A percentile compares a stretch with the other conserved stretches of the same genome.
phyloP scores from a whole-genome alignment of 2,329 filamentous ascomycete species.

The Penicillium sp. region DNA sequence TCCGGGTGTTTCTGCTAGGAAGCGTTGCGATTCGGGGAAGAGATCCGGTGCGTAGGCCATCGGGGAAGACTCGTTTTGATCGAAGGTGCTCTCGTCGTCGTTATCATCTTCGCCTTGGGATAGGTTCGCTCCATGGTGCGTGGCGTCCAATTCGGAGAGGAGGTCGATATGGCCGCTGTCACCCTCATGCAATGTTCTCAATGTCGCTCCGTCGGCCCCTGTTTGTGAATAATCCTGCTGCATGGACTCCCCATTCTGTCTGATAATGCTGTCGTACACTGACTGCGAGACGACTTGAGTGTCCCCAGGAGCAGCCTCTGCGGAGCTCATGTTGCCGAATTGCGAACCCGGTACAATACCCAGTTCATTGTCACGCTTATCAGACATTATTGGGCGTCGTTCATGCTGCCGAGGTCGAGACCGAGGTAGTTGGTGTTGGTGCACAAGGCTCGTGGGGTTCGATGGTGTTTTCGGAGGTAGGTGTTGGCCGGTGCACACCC shows the following conservation, averaged over 20 bases:
- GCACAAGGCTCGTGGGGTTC: slow-evolving; percentile 7
- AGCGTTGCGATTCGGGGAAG: slow-evolving; percentile 48
- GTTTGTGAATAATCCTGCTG: slow-evolving; percentile 21
- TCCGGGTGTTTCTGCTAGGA: slow-evolving; percentile 42
- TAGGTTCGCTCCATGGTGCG: slow-evolving; percentile 18
- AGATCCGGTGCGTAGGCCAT: slow-evolving; percentile 36
- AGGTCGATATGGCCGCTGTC: slow-evolving; percentile 45
- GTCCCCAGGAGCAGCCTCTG: slow-evolving; percentile 36
- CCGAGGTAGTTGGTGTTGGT: slow-evolving; percentile 1
- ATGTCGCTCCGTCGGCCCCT: slow-evolving; percentile 32
- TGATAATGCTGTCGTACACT: slow-evolving; percentile 40
- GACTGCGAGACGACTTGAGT: slow-evolving; percentile 47
- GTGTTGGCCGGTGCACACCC: slow-evolving; percentile 5
- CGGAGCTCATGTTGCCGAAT: slow-evolving; percentile 32
- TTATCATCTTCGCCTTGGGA: slow-evolving; percentile 52
- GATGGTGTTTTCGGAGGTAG: slow-evolving; percentile 10
- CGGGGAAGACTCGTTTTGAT: slow-evolving; percentile 36
- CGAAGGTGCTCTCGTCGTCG: slow-evolving; percentile 34
- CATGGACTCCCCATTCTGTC: slow-evolving; percentile 32
- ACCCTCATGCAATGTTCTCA: slow-evolving; percentile 39
- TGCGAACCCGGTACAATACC: slow-evolving; percentile 19
- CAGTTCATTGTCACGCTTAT: slow-evolving; percentile 8
- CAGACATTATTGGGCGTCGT: slow-evolving; percentile 11
- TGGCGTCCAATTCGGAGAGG: slow-evolving; percentile 36
- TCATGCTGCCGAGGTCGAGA: slow-evolving; percentile 19